A percentile compares a stretch with the other conserved stretches of the same genome.
phyloP scores from a whole-genome alignment of 495 filamentous ascomycete species.

The Cetradonia linearis region DNA sequence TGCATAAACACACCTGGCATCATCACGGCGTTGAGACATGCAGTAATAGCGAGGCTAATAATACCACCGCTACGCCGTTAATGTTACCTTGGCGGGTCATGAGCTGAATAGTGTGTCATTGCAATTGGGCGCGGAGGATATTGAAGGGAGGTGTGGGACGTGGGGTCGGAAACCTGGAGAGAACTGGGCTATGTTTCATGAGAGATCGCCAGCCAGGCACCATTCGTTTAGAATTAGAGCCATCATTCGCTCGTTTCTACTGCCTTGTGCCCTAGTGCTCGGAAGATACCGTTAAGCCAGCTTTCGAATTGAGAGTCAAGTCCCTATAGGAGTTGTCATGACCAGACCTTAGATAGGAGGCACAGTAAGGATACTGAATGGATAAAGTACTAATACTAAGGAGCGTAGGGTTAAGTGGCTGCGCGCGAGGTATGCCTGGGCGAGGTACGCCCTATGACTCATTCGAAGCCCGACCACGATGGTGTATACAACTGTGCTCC shows the following conservation, averaged over 20 bases:
- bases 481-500: background rate
- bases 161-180: background rate
- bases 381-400: too few species aligned
- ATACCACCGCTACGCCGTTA: background rate
- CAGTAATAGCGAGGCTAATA: background rate
- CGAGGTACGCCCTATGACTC: too few species aligned
- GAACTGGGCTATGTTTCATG: constrained; percentile 2
- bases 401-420: too few species aligned
- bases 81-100: background rate
- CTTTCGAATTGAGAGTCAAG: too few species aligned
- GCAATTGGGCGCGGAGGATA: background rate
- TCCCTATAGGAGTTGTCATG: too few species aligned
- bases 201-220: background rate
- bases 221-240: background rate
- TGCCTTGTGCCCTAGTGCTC: background rate
- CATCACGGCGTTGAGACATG: background rate
- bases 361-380: too few species aligned
- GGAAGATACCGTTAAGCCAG: background rate
- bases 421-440: too few species aligned
- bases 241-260: background rate
- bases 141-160: background rate
- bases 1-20: constrained; percentile 3
- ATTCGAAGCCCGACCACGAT: background rate
- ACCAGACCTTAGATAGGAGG: too few species aligned
- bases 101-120: background rate